Conservation (phyloP, 148 eudicot genomes). For the Vaccinium darrowii region DNA sequence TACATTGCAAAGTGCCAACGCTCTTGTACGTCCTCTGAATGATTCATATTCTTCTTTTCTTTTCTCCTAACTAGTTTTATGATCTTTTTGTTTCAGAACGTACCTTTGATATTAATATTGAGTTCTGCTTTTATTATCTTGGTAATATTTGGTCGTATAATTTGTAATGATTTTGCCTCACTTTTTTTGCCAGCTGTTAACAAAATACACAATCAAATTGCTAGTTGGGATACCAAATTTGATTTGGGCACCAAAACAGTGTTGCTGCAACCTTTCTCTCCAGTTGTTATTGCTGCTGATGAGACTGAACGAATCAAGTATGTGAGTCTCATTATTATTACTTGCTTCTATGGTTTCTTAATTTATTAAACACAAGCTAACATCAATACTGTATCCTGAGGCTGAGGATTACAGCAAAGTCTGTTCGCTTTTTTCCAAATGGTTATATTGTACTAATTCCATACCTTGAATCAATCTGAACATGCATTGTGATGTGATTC, state of each 20-base stretch:
- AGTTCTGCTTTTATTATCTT: not conserved
- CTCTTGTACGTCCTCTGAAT: constrained; percentile 54
- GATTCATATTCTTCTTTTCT: not conserved
- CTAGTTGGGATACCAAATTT: constrained; percentile 95
- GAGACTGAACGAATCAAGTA: constrained; percentile 85
- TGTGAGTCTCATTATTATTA: not conserved
- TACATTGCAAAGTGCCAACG: constrained; percentile 82
- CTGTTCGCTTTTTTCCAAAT: not conserved
- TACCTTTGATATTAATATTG: not conserved
- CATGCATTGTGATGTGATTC: not conserved
- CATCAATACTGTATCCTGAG: not conserved
- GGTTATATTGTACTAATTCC: not conserved
- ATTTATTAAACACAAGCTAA: not conserved
- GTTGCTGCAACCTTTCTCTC: constrained; percentile 76
- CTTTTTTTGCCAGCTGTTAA: constrained; percentile 55
- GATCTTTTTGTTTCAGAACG: not conserved
- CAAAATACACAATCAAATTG: constrained; percentile 81
- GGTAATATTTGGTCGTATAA: not conserved
- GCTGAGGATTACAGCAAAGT: not conserved
- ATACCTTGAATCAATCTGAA: not conserved
- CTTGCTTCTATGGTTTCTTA: not conserved
- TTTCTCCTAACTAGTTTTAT: not conserved
- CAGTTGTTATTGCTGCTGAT: constrained; percentile 89
- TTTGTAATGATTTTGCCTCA: constrained; percentile 1
- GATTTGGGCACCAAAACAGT: constrained; percentile 74